These are phyloP conservation scores for Trichosporon coremiiforme DNA, from an alignment of 1,284 basidiomycete genomes.

Conservation along the genomic window DNA sequence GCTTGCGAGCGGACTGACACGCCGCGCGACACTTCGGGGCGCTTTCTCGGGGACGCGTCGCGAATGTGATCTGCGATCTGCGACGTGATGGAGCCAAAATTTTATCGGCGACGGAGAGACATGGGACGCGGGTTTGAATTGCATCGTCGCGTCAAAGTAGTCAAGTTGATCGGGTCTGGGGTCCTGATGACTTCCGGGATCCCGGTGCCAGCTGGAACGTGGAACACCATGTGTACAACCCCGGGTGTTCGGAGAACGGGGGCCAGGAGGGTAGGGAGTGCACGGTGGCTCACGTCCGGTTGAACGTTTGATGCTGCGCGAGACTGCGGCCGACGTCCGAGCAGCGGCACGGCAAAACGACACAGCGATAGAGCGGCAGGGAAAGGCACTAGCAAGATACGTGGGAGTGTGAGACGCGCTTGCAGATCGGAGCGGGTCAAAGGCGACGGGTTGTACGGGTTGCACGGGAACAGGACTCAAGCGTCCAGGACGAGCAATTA, in stretches of 20 bases:
- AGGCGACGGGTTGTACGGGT: neutral
- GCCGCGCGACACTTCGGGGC: neutral
- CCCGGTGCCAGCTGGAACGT: neutral
- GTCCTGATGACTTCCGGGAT: neutral
- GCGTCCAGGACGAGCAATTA: neutral
- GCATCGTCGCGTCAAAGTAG: neutral
- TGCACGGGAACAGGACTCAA: neutral
- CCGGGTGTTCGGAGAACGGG: too few relatives aligned
- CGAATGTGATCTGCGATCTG: neutral
- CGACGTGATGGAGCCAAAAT: neutral
- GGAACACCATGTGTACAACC: too few relatives aligned
- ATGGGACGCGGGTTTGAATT: neutral
- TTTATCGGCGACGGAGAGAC: constrained; percentile 2
- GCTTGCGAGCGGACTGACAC: neutral
- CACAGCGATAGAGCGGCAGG: too few relatives aligned
- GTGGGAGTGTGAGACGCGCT: neutral
- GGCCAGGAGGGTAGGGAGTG: neutral
- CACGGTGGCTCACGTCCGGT: neutral
- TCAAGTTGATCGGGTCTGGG: too few relatives aligned
- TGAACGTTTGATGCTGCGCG: neutral
- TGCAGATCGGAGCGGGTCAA: neutral
- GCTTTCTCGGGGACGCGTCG: neutral
- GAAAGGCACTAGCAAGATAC: neutral
- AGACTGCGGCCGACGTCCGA: neutral
- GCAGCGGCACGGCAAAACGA: neutral